Percentiles rank a stretch among this genome's conserved stretches.
These are phyloP conservation scores for Yamadazyma sp. DNA, from an alignment of 1,139 yeast species.

Conservation along the genomic window DNA sequence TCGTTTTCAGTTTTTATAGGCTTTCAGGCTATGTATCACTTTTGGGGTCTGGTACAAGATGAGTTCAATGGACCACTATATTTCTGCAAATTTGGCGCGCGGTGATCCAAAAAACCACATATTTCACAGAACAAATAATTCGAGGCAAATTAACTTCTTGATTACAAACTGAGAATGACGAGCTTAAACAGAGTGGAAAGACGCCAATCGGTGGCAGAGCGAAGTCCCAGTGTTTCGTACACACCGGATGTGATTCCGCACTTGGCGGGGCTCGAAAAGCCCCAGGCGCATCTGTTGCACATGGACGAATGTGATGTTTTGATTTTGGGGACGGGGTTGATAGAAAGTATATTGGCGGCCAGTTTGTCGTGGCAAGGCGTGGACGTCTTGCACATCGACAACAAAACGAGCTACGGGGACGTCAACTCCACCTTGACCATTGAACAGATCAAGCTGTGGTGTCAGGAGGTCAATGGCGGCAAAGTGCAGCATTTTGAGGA, in stretches of 20 bases:
- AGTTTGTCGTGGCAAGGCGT: slow-evolving; percentile 97
- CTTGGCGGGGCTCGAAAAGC: slow-evolving; percentile 73
- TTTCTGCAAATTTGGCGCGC: too few species aligned
- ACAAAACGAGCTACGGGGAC: slow-evolving; percentile 85
- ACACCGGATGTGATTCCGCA: slow-evolving; percentile 70
- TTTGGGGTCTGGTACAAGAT: too few species aligned
- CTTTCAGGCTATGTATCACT: too few species aligned
- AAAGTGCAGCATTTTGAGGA: slow-evolving; percentile 53
- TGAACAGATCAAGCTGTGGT: slow-evolving; percentile 84
- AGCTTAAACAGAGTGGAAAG: slow-evolving; percentile 34
- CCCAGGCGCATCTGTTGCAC: slow-evolving; percentile 45
- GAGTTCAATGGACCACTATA: too few species aligned
- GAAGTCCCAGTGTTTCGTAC: slow-evolving; percentile 60
- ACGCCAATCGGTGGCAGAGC: slow-evolving; percentile 73
- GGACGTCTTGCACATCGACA: slow-evolving; percentile 83
- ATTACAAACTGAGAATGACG: slow-evolving; percentile 5
- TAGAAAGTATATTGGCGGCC: slow-evolving; percentile 87
- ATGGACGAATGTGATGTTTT: slow-evolving; percentile 82
- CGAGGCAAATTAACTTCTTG: not conserved
- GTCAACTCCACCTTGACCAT: slow-evolving; percentile 80
- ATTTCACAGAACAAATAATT: too few species aligned
- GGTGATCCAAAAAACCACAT: too few species aligned
- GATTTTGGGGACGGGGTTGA: slow-evolving; percentile 88
- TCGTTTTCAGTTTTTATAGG: not conserved
- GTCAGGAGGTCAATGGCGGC: slow-evolving; percentile 58